A percentile compares a stretch with the other conserved stretches of the same genome.
Conservation (phyloP, 768 basidiomycete species). For the Cyathus striatus region DNA sequence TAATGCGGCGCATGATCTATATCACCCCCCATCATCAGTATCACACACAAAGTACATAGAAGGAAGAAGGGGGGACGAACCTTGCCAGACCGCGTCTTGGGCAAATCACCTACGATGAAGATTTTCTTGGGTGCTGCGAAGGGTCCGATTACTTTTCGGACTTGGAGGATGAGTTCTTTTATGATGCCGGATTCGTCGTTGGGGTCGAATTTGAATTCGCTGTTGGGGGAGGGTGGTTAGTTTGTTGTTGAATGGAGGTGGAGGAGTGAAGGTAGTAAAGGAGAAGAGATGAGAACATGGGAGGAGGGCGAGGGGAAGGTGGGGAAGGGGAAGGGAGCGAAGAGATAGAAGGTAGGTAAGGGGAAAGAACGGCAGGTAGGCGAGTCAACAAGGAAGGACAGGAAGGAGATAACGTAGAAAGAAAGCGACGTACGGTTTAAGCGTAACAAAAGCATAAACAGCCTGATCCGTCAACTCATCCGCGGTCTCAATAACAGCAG, state of each 20-base stretch:
- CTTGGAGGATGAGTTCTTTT: constrained; percentile 92
- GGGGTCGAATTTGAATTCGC: constrained; percentile 76
- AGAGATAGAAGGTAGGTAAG: too few species aligned
- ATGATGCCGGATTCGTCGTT: constrained; percentile 62
- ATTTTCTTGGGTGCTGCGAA: constrained; percentile 97
- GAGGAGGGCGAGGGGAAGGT: too few species aligned
- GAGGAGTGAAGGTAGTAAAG: too few species aligned
- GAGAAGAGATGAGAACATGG: too few species aligned
- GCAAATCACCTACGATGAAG: constrained; percentile 76
- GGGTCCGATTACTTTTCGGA: constrained; percentile 95
- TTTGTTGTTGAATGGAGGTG: too few species aligned
- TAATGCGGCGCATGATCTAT: constrained; percentile 92
- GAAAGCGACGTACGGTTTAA: constrained; percentile 71
- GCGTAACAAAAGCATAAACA: constrained; percentile 89
- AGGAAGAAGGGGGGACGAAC: constrained; percentile 30
- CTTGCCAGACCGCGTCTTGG: constrained; percentile 96
- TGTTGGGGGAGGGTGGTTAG: too few species aligned
- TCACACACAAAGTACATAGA: not conserved
- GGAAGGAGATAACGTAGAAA: too few species aligned
- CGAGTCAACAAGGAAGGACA: too few species aligned
- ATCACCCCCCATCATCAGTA: constrained; percentile 1
- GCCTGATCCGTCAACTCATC: constrained; percentile 93
- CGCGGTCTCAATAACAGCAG: constrained; percentile 83
- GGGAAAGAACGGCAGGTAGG: too few species aligned
- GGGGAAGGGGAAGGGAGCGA: too few species aligned